These are phyloP conservation scores for Candida tibetensis DNA, from an alignment of 805 yeast genomes.

Conservation along the genomic window DNA sequence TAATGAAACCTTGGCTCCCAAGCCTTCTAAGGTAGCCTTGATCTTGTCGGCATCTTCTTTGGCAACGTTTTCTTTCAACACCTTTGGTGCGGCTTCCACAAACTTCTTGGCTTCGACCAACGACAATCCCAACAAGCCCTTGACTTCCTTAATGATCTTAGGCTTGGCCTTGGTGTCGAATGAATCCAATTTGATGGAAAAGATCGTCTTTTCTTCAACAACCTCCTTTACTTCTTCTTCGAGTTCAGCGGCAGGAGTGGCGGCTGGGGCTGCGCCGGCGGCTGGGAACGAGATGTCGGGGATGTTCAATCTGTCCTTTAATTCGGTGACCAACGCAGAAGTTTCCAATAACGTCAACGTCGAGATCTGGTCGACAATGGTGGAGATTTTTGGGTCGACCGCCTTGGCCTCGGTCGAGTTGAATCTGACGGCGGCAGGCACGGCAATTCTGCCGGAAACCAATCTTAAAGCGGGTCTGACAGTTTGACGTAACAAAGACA, in stretches of 20 bases:
- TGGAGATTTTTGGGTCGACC: conserved; percentile 83
- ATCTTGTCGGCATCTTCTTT: conserved; percentile 98
- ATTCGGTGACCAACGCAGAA: conserved; percentile 75
- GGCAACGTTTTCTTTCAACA: conserved; percentile 89
- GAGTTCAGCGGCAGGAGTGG: conserved; percentile 69
- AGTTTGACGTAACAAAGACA: conserved; percentile 37
- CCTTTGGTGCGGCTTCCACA: conserved; percentile 96
- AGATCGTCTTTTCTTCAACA: conserved; percentile 88
- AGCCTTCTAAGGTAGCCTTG: conserved; percentile 85
- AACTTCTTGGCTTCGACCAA: conserved; percentile 96
- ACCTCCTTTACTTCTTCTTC: conserved; percentile 73
- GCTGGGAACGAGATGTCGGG: conserved; percentile 90
- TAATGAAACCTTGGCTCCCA: conserved; percentile 89
- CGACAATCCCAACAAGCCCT: conserved; percentile 83
- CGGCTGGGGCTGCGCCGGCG: conserved; percentile 51
- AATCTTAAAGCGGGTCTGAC: conserved; percentile 38
- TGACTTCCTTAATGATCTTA: conserved; percentile 96
- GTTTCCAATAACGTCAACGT: conserved; percentile 91
- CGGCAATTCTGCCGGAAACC: conserved; percentile 23
- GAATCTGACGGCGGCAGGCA: conserved; percentile 36
- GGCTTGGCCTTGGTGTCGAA: conserved; percentile 96
- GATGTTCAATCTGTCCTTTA: conserved; percentile 80
- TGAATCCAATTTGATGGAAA: conserved; percentile 85
- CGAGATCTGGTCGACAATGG: conserved; percentile 88
- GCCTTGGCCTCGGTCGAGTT: conserved; percentile 49